Percentiles rank a stretch among this genome's conserved stretches.
phyloP scores from a whole-genome alignment of 225 moss, liverwort and hornwort species.

The Bryoerythrophyllum caledonicum region DNA sequence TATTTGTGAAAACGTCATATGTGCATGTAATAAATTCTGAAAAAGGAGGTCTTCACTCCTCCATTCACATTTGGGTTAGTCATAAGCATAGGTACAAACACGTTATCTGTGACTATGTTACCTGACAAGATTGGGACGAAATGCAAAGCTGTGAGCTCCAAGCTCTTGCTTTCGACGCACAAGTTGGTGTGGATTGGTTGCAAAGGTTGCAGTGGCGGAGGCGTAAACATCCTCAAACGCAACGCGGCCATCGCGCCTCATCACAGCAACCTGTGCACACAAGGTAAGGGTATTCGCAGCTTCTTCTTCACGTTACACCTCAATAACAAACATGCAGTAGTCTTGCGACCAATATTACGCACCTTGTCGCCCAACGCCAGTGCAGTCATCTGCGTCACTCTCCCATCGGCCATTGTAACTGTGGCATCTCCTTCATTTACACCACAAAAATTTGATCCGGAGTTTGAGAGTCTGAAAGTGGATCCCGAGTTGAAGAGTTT shows the following conservation, averaged over 20 bases:
- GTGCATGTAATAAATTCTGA: no score
- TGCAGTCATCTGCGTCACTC: constrained; percentile 2
- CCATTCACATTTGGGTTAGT: no score
- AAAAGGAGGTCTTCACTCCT: no score
- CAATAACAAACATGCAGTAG: no score
- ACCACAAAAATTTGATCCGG: background rate
- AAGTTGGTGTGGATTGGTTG: constrained; percentile 2
- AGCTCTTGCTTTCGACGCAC: background rate
- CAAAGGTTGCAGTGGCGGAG: background rate
- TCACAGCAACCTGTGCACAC: constrained; percentile 15
- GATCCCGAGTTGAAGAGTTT: background rate
- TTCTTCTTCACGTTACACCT: no score
- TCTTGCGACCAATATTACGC: background rate
- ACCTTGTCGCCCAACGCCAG: constrained; percentile 12
- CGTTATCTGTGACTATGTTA: background rate
- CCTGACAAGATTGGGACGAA: constrained; percentile 17
- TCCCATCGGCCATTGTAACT: background rate
- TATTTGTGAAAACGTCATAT: no score
- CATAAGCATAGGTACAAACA: no score
- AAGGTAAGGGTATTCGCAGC: no score
- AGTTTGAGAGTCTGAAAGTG: no score
- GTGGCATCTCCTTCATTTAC: constrained; percentile 19
- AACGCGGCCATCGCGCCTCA: constrained; percentile 5
- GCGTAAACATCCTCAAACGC: constrained; percentile 30
- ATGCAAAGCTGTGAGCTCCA: constrained; percentile 25